Base-by-base conservation (phyloP, 2,329 filamentous ascomycete species). In the Beauveria brongniartii region DNA sequence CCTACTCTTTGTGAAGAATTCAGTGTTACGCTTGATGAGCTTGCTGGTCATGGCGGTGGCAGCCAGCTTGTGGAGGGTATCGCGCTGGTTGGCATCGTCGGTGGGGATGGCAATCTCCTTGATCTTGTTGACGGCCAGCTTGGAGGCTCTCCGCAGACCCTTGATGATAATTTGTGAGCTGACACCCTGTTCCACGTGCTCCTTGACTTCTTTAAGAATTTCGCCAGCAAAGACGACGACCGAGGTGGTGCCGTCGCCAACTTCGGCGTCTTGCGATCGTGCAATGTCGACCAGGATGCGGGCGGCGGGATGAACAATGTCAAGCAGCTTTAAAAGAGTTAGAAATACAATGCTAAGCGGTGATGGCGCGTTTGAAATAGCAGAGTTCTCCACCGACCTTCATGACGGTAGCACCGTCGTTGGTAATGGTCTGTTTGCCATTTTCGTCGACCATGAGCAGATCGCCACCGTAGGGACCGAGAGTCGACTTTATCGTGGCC, bases 41-140 rank as follows among this genome's bases (percentile, higher is more conserved):
- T 99, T 99, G 84, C 92, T 97, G 75, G 92, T 97, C 94, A 99
- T 99, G 68, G 94, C 94, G 30, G 94, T 99, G 41, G 85, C 91
- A 34, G 94, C 94, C 68, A 99, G 81, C 78, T 96, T 96, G 73
- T 81, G 78, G 63, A 99, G 82, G 47, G 92, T 97, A 69, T 97
- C 92, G 68, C 90, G 86, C 77, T 88, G 89, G 77, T 90, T 93
- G 63, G 82, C 84, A 73, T 96, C 91, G 67, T 86, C 84, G 60
- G 91, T 92, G 77, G 87, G 87, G 67, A 97, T 85, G 53, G 92
- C 89, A 74, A 99, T 96, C 79, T 99, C 94, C 83, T 95, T 96
- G 75, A 99, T 88, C 82, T 97, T 97, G 82, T 97, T 97, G 74
- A 97, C 91, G 20, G 94, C 93, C 85, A 97, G 90, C 66, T 83